Conservation (phyloP, 2,329 filamentous ascomycete genomes). For the Exophiala lecanii-corni region DNA sequence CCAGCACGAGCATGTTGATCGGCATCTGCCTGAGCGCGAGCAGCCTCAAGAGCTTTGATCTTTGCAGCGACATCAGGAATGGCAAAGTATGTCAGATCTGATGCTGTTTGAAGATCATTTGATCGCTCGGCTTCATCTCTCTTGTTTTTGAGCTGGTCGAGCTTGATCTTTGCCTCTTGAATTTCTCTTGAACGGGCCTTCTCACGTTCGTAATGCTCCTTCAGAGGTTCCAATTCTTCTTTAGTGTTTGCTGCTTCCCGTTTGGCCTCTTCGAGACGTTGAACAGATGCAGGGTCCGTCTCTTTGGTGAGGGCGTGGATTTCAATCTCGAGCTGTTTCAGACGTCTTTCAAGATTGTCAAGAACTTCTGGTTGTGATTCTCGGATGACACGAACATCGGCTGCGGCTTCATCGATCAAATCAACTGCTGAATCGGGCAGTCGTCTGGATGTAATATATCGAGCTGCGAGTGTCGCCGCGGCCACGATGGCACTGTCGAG, state of each 20-base stretch:
- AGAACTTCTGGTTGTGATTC: slow-evolving; percentile 96
- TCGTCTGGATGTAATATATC: slow-evolving; percentile 85
- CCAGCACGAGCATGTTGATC: slow-evolving; percentile 54
- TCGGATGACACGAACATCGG: slow-evolving; percentile 89
- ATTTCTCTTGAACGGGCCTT: slow-evolving; percentile 87
- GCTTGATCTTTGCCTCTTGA: slow-evolving; percentile 90
- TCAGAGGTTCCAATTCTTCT: slow-evolving; percentile 84
- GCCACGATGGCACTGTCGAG: slow-evolving; percentile 89
- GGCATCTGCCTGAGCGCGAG: slow-evolving; percentile 74
- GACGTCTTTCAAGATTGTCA: slow-evolving; percentile 85
- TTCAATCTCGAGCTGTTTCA: slow-evolving; percentile 91
- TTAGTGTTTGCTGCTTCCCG: slow-evolving; percentile 91
- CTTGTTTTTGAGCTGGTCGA: slow-evolving; percentile 86
- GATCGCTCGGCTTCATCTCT: slow-evolving; percentile 87
- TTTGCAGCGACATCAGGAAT: slow-evolving; percentile 83
- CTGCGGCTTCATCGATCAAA: slow-evolving; percentile 90
- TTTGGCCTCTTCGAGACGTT: slow-evolving; percentile 74
- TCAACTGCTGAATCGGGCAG: slow-evolving; percentile 96
- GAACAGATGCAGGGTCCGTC: slow-evolving; percentile 86
- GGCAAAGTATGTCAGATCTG: slow-evolving; percentile 93
- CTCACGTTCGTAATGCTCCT: slow-evolving; percentile 93
- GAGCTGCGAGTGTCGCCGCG: slow-evolving; percentile 82
- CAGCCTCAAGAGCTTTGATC: slow-evolving; percentile 75
- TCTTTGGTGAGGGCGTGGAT: slow-evolving; percentile 93
- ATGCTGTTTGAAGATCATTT: slow-evolving; percentile 78